Conservation (phyloP, 306 rosid genomes). For the Lathyrus oleraceus region DNA sequence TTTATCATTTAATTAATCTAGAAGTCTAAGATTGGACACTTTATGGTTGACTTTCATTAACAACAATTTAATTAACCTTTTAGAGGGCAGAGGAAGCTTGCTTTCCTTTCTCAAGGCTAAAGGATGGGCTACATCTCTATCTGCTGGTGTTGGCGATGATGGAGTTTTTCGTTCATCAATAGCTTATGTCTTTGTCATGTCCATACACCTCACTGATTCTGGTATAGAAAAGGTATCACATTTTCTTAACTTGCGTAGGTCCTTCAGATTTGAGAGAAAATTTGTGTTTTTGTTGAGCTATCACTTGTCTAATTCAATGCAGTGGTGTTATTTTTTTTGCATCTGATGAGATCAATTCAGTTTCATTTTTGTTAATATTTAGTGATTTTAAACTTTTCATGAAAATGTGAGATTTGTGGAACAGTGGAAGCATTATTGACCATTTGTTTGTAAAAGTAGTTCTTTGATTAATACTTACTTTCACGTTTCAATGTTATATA, state of each 20-base stretch:
- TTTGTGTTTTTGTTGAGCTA: conserved; percentile 14
- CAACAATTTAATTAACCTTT: conserved; percentile 39
- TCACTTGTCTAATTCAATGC: conserved; percentile 5
- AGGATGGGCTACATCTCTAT: conserved; percentile 91
- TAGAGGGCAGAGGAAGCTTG: conserved; percentile 98
- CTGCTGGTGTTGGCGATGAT: conserved; percentile 92
- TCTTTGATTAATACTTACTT: neutral
- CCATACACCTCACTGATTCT: conserved; percentile 87
- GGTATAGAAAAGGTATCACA: conserved; percentile 79
- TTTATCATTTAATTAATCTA: neutral
- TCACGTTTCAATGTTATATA: conserved; percentile 1
- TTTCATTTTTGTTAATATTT: conserved; percentile 37
- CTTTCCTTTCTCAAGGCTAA: conserved; percentile 70
- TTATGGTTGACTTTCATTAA: conserved; percentile 33
- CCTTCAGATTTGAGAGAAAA: conserved; percentile 30
- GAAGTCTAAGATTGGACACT: conserved; percentile 16
- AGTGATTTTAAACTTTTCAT: conserved; percentile 17
- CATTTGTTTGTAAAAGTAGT: conserved; percentile 8
- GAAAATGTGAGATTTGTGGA: conserved; percentile 17
- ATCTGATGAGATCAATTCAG: conserved; percentile 29
- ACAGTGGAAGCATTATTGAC: conserved; percentile 25
- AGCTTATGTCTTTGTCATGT: conserved; percentile 76
- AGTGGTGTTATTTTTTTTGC: conserved; percentile 24
- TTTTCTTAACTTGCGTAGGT: conserved; percentile 11
- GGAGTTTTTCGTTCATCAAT: conserved; percentile 74